Base-by-base conservation (phyloP, 2,329 filamentous ascomycete genomes). In the Paracamarosporium sp. region DNA sequence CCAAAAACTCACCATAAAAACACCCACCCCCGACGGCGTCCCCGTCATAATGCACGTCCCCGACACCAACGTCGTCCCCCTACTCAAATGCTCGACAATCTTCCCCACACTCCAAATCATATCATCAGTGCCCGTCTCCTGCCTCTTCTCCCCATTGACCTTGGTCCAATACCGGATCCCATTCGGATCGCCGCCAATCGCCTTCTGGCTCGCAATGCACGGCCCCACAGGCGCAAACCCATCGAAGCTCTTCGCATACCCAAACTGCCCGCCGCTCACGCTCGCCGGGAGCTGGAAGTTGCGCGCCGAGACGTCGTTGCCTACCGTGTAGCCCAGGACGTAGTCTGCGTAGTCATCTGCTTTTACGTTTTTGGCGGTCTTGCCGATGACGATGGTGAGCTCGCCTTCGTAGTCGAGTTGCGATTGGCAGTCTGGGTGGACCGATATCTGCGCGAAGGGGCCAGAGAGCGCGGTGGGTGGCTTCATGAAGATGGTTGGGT, bases 221-320 rank as follows among this genome's bases (percentile, higher is more conserved):
- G 79, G 79, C 0, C 80, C 80, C 5, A 82, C 74, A 2, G 80
- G 79, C 31, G 77, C 79, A 57, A 80, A 81, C 13, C 72, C 69
- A 58, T 82, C 79, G 54, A 82, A 82, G 0, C 73, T 74, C 52
- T 81, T 81, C 0, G 77, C 77, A 57, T 78, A 80, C 33, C 73
- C 75, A 56, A 76, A 79, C 52, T 78, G 75, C 2, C 73, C 73
- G 27, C 75, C 75, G 0, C 68, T 72, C 2, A 72, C 62, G 24
- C 53, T 58, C 4, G 66, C 70, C 2, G 73, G 72, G 1, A 76
- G 54, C 41, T 88, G 86, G 52, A 79, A 79, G 50, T 83, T 82
- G 4, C 86, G 82, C 59, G 83, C 85, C 2, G 85, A 88, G 6
- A 90, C 82, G 67, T 90, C 87, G 74, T 89, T 90, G 65, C 82